Base-by-base conservation (phyloP, 345 rosid genomes). In the Euphorbia lathyris region DNA sequence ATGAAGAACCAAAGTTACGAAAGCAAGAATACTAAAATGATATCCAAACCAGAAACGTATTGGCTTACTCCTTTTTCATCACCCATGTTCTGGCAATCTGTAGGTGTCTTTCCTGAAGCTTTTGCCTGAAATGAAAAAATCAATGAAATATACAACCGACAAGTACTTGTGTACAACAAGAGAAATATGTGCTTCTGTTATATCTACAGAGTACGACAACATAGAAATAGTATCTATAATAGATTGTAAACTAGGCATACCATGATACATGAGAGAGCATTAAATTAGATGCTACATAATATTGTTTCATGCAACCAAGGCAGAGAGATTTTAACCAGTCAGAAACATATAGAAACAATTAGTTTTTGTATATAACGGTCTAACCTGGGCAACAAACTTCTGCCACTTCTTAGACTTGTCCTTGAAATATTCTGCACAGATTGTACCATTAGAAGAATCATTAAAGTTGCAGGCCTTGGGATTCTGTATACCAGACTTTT, bases 341-440 rank as follows among this genome's bases (percentile, higher is more conserved):
- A 65, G 58, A 19, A 45, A 27, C 20, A 27, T 32, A 56, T 7
- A 60, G 10, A 29, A 32, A 34, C 26, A 8, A 38, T 17, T 19
- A 19, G n/a, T n/a, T 60, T n/a, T 60, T 40, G 45, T 9, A 34
- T n/a, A 67, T 32, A 19, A 60, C 65, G 57, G 51, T 71, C 82
- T 73, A 76, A 93, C 98, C 97, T 89, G 89, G 63, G 90, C 78
- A 78, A 93, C 96, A 77, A 81, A 91, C 78, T 88, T 93, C 74
- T 79, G 98, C 98, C 98, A 93, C 79, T 86, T 89, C 84, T 87
- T 89, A 30, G 98, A 89, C 77, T 70, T 79, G 70, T 93, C 96
- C 81, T 85, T 93, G 65, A 84, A 85, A 79, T 81, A 72, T 72
- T 80, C 83, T 11, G 87, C 84, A 78, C 79, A 72, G 66, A 62